Conservation (phyloP, 805 yeast genomes). For the Cephaloascus fragrans region DNA sequence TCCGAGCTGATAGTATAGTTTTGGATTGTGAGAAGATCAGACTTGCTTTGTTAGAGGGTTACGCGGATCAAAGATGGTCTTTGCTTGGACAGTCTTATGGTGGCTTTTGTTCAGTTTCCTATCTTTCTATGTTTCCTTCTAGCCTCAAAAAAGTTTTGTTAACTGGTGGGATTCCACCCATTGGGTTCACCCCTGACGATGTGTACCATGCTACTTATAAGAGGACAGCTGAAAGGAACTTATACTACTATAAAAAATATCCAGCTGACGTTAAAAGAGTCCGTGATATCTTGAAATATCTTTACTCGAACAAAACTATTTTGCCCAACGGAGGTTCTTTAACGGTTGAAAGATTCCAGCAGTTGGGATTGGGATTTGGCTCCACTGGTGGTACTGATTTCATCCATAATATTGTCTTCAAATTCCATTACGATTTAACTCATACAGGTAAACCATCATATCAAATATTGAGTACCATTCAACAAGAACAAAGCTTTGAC, state of each 20-base stretch:
- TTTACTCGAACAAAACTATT: conserved; percentile 15
- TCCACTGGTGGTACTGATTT: conserved; percentile 37
- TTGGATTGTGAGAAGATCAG: conserved; percentile 41
- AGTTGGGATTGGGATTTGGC: conserved; percentile 43
- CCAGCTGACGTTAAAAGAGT: conserved; percentile 36
- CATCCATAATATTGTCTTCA: conserved; percentile 33
- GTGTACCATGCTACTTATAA: conserved; percentile 39
- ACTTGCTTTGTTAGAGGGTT: conserved; percentile 17
- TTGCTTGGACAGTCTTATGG: conserved; percentile 48
- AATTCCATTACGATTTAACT: conserved; percentile 27
- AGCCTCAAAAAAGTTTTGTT: conserved; percentile 33
- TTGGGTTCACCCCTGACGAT: conserved; percentile 30
- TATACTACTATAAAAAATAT: conserved; percentile 35
- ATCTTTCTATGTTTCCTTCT: conserved; percentile 27
- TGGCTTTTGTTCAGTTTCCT: conserved; percentile 42
- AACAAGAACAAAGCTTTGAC: conserved; percentile 31
- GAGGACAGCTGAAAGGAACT: conserved; percentile 37
- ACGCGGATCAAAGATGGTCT: conserved; percentile 29
- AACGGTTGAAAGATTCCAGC: conserved; percentile 42
- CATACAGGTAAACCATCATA: conserved; percentile 26
- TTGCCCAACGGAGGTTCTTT: conserved; percentile 45
- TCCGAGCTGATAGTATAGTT: conserved; percentile 45
- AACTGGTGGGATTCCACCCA: conserved; percentile 54
- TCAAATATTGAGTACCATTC: conserved; percentile 20
- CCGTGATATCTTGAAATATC: conserved; percentile 21